Conservation (phyloP, 2,329 filamentous ascomycete genomes). For the Sodiomyces alkalinus region DNA sequence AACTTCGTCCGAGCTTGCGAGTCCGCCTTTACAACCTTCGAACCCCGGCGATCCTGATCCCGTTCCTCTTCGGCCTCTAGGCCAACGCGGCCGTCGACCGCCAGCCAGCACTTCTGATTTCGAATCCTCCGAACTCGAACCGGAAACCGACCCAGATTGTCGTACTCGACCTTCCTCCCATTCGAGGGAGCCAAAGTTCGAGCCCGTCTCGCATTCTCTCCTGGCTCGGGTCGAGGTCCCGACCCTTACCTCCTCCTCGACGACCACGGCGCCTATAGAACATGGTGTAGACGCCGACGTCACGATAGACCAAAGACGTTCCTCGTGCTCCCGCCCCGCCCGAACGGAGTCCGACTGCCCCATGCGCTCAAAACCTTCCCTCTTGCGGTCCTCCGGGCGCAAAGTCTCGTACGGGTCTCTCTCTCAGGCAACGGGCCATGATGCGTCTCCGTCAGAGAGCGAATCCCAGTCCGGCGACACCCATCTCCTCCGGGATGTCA, state of each 20-base stretch:
- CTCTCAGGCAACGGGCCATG: slow-evolving; percentile 18
- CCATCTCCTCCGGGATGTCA: slow-evolving; percentile 19
- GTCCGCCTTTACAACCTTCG: background rate
- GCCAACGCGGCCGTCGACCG: background rate
- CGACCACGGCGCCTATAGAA: slow-evolving; percentile 3
- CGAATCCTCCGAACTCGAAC: too few species aligned
- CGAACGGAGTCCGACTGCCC: slow-evolving; percentile 6
- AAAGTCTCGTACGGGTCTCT: slow-evolving; percentile 23
- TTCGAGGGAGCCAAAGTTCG: too few species aligned
- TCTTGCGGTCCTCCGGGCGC: slow-evolving; percentile 13
- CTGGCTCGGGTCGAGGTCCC: too few species aligned
- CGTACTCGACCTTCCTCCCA: too few species aligned
- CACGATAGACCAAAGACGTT: slow-evolving; percentile 1
- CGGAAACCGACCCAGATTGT: too few species aligned
- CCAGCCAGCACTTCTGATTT: too few species aligned
- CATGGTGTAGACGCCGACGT: slow-evolving; percentile 7
- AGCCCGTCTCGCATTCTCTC: too few species aligned
- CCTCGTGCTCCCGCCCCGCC: slow-evolving; percentile 2
- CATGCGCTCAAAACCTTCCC: slow-evolving; percentile 15
- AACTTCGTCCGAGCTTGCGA: background rate
- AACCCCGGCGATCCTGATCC: slow-evolving; percentile 1
- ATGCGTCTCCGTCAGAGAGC: slow-evolving; percentile 19
- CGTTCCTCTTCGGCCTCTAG: slow-evolving; percentile 1
- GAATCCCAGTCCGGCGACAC: slow-evolving; percentile 15
- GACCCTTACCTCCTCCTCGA: background rate